These are phyloP conservation scores for Myriosclerotinia scirpicola DNA, from an alignment of 2,329 filamentous ascomycete species.

Conservation along the genomic window DNA sequence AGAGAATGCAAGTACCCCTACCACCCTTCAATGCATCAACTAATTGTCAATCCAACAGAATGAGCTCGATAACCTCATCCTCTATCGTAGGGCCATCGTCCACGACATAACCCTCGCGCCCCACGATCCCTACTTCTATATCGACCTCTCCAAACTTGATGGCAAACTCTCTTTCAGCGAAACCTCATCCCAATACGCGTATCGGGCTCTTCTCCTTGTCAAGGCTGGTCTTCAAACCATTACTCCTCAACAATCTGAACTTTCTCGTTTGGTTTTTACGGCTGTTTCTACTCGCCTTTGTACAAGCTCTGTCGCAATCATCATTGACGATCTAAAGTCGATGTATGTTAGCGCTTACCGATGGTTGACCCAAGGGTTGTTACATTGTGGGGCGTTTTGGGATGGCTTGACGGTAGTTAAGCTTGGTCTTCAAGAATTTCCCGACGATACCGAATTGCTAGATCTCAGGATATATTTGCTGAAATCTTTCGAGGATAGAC, in stretches of 20 bases:
- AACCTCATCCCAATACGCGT: slow-evolving; percentile 27
- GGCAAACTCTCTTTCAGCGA: slow-evolving; percentile 34
- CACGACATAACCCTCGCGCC: slow-evolving; percentile 24
- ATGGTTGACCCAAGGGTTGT: slow-evolving; percentile 27
- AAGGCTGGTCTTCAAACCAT: slow-evolving; percentile 26
- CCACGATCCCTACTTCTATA: slow-evolving; percentile 29
- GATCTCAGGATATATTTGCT: slow-evolving; percentile 20
- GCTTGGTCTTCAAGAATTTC: slow-evolving; percentile 23
- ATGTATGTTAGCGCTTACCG: slow-evolving; percentile 26
- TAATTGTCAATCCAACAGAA: slow-evolving; percentile 20
- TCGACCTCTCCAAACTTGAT: slow-evolving; percentile 28
- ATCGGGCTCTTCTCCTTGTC: slow-evolving; percentile 32
- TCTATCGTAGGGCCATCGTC: slow-evolving; percentile 24
- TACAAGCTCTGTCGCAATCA: slow-evolving; percentile 1
- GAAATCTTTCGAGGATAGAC: slow-evolving; percentile 24
- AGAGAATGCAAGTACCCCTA: slow-evolving; percentile 22
- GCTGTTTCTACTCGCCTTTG: not conserved
- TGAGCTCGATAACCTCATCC: slow-evolving; percentile 24
- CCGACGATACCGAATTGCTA: slow-evolving; percentile 26
- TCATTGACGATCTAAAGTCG: slow-evolving; percentile 28
- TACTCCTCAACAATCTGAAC: not conserved
- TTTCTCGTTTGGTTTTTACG: slow-evolving; percentile 21
- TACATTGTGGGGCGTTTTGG: slow-evolving; percentile 32
- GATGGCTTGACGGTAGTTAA: slow-evolving; percentile 31
- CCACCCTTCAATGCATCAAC: not conserved